Evolutionary conservation across 106 monocot species (phyloP).

Genomic region (Dendrobium chrysotoxum): DNA sequence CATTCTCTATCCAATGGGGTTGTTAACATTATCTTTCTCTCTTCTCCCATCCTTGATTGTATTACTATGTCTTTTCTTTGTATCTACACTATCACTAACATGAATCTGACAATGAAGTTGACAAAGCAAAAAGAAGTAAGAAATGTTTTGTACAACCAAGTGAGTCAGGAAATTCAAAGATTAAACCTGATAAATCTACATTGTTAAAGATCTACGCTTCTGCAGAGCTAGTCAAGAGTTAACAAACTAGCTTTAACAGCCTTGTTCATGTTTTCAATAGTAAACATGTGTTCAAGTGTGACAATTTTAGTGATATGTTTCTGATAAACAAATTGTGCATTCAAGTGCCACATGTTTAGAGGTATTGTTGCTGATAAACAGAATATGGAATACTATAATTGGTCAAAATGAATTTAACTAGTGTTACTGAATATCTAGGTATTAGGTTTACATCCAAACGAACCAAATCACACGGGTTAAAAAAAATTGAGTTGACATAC

Average conservation of each 20-base stretch:
- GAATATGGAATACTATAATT: not conserved
- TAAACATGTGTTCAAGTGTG: not conserved
- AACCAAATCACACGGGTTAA: not conserved
- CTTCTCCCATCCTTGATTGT: not conserved
- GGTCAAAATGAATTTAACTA: not conserved
- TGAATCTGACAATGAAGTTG: not conserved
- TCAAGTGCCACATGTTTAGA: not conserved
- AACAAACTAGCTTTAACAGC: not conserved
- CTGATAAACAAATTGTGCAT: not conserved
- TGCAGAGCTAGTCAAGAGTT: not conserved
- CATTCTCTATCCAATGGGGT: not conserved
- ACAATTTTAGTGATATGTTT: not conserved
- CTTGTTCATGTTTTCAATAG: not conserved
- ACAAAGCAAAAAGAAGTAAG: not conserved
- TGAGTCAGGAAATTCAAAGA: not conserved
- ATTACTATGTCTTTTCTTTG: not conserved
- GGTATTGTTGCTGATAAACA: not conserved
- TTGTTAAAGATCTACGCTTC: not conserved
- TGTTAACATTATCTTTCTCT: not conserved
- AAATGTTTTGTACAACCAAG: not conserved
- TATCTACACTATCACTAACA: not conserved
- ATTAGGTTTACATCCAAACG: not conserved
- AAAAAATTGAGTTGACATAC: not conserved
- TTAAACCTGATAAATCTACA: not conserved
- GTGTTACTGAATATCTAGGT: not conserved